Base-by-base conservation (phyloP, 306 rosid species). In the Prunus dulcis region DNA sequence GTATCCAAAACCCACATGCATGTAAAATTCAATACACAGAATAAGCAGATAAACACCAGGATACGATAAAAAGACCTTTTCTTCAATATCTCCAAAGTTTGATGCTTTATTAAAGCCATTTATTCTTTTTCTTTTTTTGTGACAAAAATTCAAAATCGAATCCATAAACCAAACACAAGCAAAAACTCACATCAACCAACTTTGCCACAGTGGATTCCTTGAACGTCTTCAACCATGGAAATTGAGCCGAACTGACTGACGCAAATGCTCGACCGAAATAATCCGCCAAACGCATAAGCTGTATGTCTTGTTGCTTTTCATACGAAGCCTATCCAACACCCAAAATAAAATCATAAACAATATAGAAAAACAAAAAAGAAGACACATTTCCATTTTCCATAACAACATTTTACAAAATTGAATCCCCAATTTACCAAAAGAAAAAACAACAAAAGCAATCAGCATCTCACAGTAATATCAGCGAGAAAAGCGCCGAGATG, bases 231-330 rank as follows among this genome's bases (percentile, higher is more conserved):
- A 86, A 32, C 97, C 97, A 91, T 17, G 94, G 92, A 78, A 91
- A 89, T 70, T 91, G 97, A 80, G 93, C 88, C 7, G 85, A 81
- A 27, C 79, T 63, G 4, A 91, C 97, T 0, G 84, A 58, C 20
- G 93, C 75, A 80, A 91, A 91, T 45, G 86, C 93, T 49, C 88
- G 89, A 10, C 91, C 97, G 63, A 86, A 88, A 51, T 89, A 86
- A 88, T 91, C 97, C n/a, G 93, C 94, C 47, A 91, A 89, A 66
- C 94, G 86, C 89, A 85, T 80, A 27, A 91, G 84, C 87, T 76
- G 87, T 68, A 89, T 79, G 64, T 89, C 91, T 75, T 89, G 85
- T 58, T 86, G 87, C n/a, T 88, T 66, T 72, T 89, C 90, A 78
- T 81, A 89, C 45, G 87, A 80, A 76, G 67, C 91, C 96, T 88